Conservation (phyloP, 805 yeast species). For the Cyberlindnera nakhonratchasimensis region DNA sequence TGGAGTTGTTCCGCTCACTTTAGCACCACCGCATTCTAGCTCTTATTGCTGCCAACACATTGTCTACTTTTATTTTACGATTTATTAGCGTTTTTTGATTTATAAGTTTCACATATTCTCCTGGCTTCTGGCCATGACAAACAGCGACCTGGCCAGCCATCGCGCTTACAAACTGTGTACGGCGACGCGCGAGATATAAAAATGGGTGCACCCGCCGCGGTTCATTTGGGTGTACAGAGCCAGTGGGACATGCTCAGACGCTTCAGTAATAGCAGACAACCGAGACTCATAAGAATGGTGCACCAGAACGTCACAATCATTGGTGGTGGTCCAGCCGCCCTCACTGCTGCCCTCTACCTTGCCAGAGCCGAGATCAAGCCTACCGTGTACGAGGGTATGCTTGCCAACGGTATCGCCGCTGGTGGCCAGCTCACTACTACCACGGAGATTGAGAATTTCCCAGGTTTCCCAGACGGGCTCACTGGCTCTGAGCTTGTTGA, state of each 20-base stretch:
- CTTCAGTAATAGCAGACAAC: background rate
- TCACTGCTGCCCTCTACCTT: slow-evolving; percentile 96
- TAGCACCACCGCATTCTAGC: no score
- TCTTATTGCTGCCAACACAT: no score
- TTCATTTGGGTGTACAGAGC: no score
- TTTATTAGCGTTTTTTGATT: no score
- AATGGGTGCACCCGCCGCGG: no score
- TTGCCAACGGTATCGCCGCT: slow-evolving; percentile 96
- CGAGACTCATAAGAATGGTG: slow-evolving; percentile 50
- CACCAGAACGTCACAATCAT: slow-evolving; percentile 83
- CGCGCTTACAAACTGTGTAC: no score
- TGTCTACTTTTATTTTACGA: no score
- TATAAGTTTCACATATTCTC: no score
- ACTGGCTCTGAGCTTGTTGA: slow-evolving; percentile 90
- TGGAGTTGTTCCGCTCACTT: slow-evolving; percentile 22
- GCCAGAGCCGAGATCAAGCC: slow-evolving; percentile 97
- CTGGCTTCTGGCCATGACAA: no score
- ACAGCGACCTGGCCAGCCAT: no score
- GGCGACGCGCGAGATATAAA: no score
- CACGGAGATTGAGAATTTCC: slow-evolving; percentile 97
- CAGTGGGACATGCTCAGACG: no score
- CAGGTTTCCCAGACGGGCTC: slow-evolving; percentile 95
- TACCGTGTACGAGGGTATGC: slow-evolving; percentile 88
- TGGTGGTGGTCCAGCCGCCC: slow-evolving; percentile 99
- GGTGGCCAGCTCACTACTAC: slow-evolving; percentile 99